Percentiles rank a stretch among this genome's conserved stretches.
Evolutionary conservation across 1,284 basidiomycete genomes (phyloP).

Genomic region (Cutaneotrichosporon cyanovorans): DNA sequence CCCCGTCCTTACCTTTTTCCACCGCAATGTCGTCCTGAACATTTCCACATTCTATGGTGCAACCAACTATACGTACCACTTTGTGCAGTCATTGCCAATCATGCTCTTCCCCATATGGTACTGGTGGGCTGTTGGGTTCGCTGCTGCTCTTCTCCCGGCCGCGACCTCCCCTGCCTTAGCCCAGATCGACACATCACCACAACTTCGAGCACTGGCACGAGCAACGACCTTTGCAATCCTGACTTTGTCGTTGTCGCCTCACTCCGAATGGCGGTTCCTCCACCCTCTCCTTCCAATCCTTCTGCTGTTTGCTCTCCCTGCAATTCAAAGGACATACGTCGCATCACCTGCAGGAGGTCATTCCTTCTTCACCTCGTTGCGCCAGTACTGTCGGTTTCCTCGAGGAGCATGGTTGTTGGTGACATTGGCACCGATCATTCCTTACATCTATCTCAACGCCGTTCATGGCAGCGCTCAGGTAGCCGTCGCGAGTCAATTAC

Average conservation of each 20-base stretch:
- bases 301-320: conserved; percentile 68
- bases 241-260: conserved; percentile 69
- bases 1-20: conserved; percentile 58
- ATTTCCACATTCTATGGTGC: conserved; percentile 95
- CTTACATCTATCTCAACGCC: conserved; percentile 59
- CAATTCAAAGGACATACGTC: conserved; percentile 53
- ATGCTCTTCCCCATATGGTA: conserved; percentile 65
- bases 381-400: conserved; percentile 31
- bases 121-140: conserved; percentile 58
- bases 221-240: conserved; percentile 59
- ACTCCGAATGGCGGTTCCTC: conserved; percentile 96
- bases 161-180: conserved; percentile 36
- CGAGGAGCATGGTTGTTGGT: conserved; percentile 49
- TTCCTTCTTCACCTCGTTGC: conserved; percentile 26
- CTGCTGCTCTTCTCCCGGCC: conserved; percentile 20
- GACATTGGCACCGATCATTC: conserved; percentile 52
- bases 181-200: conserved; percentile 22
- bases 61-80: conserved; percentile 79
- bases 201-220: conserved; percentile 50
- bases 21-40: conserved; percentile 69
- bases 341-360: conserved; percentile 33
- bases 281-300: conserved; percentile 85
- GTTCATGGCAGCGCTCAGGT: conserved; percentile 74
- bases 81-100: conserved; percentile 78
- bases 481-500: conserved; percentile 53